Evolutionary conservation across 2,329 filamentous ascomycete genomes (phyloP), one percentile per base, ranked within the genome.

Genomic region (Fusarium chlamydosporum): DNA sequence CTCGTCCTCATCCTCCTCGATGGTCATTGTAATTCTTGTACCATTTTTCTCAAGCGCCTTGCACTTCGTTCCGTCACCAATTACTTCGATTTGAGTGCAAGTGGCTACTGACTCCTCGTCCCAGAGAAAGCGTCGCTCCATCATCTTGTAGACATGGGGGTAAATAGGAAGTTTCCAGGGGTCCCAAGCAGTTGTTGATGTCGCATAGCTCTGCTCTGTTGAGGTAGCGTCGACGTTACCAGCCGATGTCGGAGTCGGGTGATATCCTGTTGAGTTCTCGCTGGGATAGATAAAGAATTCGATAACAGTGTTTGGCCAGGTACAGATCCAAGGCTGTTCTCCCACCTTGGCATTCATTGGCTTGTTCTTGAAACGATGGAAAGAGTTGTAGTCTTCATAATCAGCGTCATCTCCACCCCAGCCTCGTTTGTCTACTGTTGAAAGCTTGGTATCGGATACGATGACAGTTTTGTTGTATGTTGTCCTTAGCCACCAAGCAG

Each of bases 281-380:
- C 79, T 77, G 1, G 85, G 81, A 65, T 88, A 89, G 40, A 89
- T 85, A 68, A 88, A 87, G 5, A 88, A 76, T 52, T 89, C 86
- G 7, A 89, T 78, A 4, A 82, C 79, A 1, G 85, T 88, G 29
- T 82, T 79, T 3, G 85, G 84, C 86, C 87, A 89, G 3, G 79
- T 84, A 72, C 87, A 89, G 23, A 89, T 80, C 87, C 87, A 89
- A 1, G 84, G 83, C 59, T 78, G 84, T 46, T 88, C 85, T 12
- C 86, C 86, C 0, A 76, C 74, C 61, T 80, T 74, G 1, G 80
- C 79, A 12, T 75, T 74, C 4, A 67, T 56, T 20, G 46, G 29
- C 23, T 71, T 56, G 7, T 61, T 71, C 52, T 68, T 70, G 18
- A 67, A 74, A 7, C 62, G 72, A 15, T 70, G 55, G 41, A 55